Evolutionary conservation across 2,329 filamentous ascomycete genomes (phyloP), one percentile per base, ranked within the genome.

Genomic region (Ilyonectria destructans): DNA sequence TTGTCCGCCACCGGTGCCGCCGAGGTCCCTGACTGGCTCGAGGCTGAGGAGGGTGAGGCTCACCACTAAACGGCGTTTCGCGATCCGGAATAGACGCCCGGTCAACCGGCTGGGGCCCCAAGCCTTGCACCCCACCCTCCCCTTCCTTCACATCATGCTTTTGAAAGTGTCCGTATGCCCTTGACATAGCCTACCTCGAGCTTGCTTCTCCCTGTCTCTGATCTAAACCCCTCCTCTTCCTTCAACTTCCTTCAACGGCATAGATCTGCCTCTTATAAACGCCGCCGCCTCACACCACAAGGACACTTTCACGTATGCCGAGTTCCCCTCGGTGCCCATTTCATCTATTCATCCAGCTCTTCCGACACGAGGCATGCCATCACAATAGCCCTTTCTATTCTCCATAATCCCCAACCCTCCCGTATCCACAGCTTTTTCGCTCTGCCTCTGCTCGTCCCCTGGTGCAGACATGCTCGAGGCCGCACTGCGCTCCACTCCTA

Each of bases 1-100:
- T 23, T 23, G 81, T 86, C 86, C 74, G 85, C 85, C 60, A 79
- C 88, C 78, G 88, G 87, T 64, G 86, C 89, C 65, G 88, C 91
- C 69, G 85, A 83, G 67, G 82, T 88, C 68, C 85, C 87, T 77
- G 85, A 91, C 85, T 98, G 95, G 94, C 93, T 97, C 77, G 94
- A 95, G 83, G 91, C 94, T 81, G 92, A 95, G 86, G 83, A 89
- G 79, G 89, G 91, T 75, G 79, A 80, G 65, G 79, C 80, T 73
- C 87, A 89, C 72, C 87, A 89, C 82, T 90, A 88, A 23, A 23
- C 23, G 80, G 75, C 65, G 58, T 31, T 31, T 58, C 29, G 65
- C 40, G 48, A 58, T 35, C 58, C 45, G 40, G 56, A 52, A 63
- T 60, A 62, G 45, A 69, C 31, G 26, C 45, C 59, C 55, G 51